These are phyloP conservation scores for Penicillium cosmopolitanum DNA, from an alignment of 495 filamentous ascomycete species.

Conservation along the genomic window DNA sequence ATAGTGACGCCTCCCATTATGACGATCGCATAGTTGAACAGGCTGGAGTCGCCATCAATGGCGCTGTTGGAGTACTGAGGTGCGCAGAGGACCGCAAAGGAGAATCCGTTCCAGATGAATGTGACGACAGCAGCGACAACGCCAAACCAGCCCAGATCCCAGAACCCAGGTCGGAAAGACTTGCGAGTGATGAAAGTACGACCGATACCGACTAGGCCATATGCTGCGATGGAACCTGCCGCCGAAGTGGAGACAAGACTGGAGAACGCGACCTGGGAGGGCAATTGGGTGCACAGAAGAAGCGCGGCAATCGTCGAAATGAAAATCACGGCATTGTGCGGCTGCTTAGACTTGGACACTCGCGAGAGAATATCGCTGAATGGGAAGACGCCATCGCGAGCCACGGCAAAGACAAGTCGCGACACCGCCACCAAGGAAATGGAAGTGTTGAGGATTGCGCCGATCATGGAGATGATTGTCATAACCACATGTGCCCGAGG, in stretches of 20 bases:
- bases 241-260: constrained; percentile 40
- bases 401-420: constrained; percentile 43
- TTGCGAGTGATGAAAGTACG: constrained; percentile 38
- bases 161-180: constrained; percentile 35
- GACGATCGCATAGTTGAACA: constrained; percentile 43
- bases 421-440: constrained; percentile 44
- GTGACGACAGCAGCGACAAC: constrained; percentile 35
- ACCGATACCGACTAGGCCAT: constrained; percentile 39
- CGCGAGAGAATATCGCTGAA: constrained; percentile 36
- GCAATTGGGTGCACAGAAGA: constrained; percentile 39
- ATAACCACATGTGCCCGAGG: constrained; percentile 40
- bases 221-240: constrained; percentile 41
- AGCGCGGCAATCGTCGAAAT: constrained; percentile 36
- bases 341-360: constrained; percentile 40
- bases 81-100: constrained; percentile 39
- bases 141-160: constrained; percentile 37
- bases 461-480: constrained; percentile 41
- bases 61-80: constrained; percentile 34
- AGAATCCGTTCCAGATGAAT: constrained; percentile 42
- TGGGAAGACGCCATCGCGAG: constrained; percentile 42
- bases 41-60: constrained; percentile 31
- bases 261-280: constrained; percentile 40
- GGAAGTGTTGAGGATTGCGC: constrained; percentile 40
- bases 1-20: constrained; percentile 43
- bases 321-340: constrained; percentile 42